These are phyloP conservation scores for Metschnikowia picachoensis DNA, from an alignment of 805 yeast genomes.

Conservation along the genomic window DNA sequence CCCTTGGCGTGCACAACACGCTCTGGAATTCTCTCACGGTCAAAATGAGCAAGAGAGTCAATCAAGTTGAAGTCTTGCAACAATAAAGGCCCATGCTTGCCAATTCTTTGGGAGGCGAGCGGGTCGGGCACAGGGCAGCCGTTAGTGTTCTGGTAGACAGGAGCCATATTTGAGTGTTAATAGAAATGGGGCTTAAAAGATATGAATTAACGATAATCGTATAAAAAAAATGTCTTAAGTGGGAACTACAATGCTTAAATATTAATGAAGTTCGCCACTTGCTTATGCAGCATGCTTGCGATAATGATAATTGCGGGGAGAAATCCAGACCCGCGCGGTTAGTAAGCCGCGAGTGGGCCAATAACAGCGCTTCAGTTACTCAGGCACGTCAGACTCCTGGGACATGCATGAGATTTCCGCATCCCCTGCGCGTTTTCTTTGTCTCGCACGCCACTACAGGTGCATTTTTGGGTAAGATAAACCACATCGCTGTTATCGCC, in stretches of 20 bases:
- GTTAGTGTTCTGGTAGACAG: slow-evolving; percentile 65
- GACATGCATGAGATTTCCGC: neutral
- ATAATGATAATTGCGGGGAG: slow-evolving; percentile 7
- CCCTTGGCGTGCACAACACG: slow-evolving; percentile 94
- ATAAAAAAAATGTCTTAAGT: neutral
- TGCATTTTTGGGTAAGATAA: no score
- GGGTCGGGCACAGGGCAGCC: slow-evolving; percentile 78
- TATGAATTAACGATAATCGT: no score
- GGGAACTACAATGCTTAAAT: neutral
- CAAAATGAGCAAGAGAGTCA: slow-evolving; percentile 82
- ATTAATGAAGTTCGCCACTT: neutral
- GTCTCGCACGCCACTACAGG: no score
- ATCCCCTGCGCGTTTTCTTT: no score
- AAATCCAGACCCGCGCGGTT: slow-evolving; percentile 10
- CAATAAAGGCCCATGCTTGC: slow-evolving; percentile 73
- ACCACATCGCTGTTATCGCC: no score
- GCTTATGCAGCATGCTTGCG: neutral
- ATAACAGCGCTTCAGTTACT: slow-evolving; percentile 4
- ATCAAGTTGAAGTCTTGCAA: slow-evolving; percentile 78
- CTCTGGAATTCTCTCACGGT: slow-evolving; percentile 87
- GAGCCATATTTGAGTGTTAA: slow-evolving; percentile 35
- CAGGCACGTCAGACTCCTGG: neutral
- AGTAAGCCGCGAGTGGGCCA: slow-evolving; percentile 10
- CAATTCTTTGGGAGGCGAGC: slow-evolving; percentile 71
- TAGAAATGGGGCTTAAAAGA: neutral